Evolutionary conservation across 176 grass and related monocot species (phyloP), one percentile per base, ranked within the genome.

Genomic region (Pontederia crassipes): DNA sequence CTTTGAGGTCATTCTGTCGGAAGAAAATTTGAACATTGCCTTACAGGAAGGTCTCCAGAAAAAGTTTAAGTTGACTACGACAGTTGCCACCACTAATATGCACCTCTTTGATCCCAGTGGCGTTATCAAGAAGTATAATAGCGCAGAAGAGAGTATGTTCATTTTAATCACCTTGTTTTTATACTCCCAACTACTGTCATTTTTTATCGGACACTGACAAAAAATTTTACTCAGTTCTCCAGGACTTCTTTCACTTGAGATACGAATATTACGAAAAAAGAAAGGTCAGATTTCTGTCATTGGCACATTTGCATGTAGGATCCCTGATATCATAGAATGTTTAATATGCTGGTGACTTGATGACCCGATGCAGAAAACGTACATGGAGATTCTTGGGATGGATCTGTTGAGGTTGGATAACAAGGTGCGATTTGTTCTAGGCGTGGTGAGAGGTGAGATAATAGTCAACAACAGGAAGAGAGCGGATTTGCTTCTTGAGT

Each of bases 41-140:
- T 69, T 40, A 51, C 63, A 86, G 74, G 93, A 98, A 98, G 93
- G 93, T 3, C 65, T 98, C 8, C 61, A 72, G 72, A 98, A 92
- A 72, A 98, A 87, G 52, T 92, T 98, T 58, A 98, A 89, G 74
- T 29, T 98, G 58, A 92, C 88, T 29, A 89, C 93, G 15, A 78
- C 84, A 26, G 69, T 98, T n/a, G 74, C 74, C 26, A 98, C 84
- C 17, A 75, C 93, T 50, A 98, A 98, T 63, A 98, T 98, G 93
- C 93, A 98, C 66, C 68, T 98, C 68, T 98, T 98, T 83, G 84
- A 85, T 55, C 61, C 74, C 0, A 63, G 86, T 12, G 81, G 87
- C 11, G 81, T 76, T 68, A 98, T 98, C n/a, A 74, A 70, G 45
- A 98, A 98, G 66, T 98, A 92, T 28, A 84, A 92, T 20, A 81